Evolutionary conservation across 257 asterid species (phyloP), one percentile per base, ranked within the genome.

Genomic region (Solanum rostratum): DNA sequence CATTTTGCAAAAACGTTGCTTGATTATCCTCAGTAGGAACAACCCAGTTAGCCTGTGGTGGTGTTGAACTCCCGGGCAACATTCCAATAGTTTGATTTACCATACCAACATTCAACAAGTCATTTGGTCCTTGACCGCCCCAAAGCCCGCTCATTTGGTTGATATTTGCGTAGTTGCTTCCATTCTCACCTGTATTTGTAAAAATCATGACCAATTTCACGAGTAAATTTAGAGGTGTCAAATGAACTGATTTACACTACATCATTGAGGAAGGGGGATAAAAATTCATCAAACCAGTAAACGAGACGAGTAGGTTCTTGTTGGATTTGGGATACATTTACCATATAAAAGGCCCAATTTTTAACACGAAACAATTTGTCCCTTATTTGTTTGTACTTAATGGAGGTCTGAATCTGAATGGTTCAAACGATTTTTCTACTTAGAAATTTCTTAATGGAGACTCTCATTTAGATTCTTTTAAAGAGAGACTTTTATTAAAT

Each of bases 111-210:
- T 86, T 85, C 82, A 27, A 43, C 45, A 16, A 0, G 82, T 76
- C 50, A 45, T 50, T 76, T 76, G 43, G 13, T 80, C 84, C 60
- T 85, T 86, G 86, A 18, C 37, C 11, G 13, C 45, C 29, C 85
- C 88, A 85, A 66, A 39, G 0, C 50, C 16, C 63, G 37, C n/a
- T 83, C 15, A 68, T 76, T 20, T 85, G 90, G 27, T 86, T n/a
- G 3, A 15, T 39, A 18, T 83, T 57, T 22, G 62, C 41, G 37
- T 71, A 52, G 55, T 62, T 80, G 33, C 33, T 83, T 80, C 52
- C 80, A 30, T 57, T 85, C 46, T 45, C 74, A 57, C 80, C 85
- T 20, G 19, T 54, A 66, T 43, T 79, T 55, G 10, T 43, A 41
- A 46, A n/a, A n/a, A n/a, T n/a, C n/a, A n/a, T n/a, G n/a, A n/a